Evolutionary conservation across 1,284 basidiomycete species (phyloP).

Genomic region (Retiboletus flavoniger): DNA sequence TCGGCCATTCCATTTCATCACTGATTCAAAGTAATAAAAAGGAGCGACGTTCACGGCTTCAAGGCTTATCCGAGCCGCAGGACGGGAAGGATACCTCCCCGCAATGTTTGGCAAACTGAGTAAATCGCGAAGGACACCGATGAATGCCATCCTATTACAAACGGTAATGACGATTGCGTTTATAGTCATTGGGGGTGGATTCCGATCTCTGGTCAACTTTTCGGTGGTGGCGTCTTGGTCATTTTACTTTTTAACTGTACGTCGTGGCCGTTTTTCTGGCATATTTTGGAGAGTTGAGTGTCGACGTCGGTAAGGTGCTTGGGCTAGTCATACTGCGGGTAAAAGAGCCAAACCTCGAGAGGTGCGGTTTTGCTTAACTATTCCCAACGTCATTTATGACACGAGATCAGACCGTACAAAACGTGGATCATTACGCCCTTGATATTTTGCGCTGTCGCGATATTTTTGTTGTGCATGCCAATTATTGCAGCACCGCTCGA

Average conservation of each 20-base stretch:
- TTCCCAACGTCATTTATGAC: background rate
- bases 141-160: constrained; percentile 83
- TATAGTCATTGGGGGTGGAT: constrained; percentile 84
- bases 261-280: constrained; percentile 23
- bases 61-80: constrained; percentile 85
- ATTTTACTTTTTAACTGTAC: constrained; percentile 86
- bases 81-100: constrained; percentile 86
- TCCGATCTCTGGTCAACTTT: constrained; percentile 85
- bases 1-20: constrained; percentile 1
- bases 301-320: constrained; percentile 55
- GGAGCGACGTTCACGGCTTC: constrained; percentile 81
- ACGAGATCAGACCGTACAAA: constrained; percentile 71
- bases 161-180: constrained; percentile 71
- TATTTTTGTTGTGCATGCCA: constrained; percentile 95
- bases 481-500: constrained; percentile 91
- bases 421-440: constrained; percentile 92
- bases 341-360: constrained; percentile 86
- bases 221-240: constrained; percentile 87
- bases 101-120: constrained; percentile 78
- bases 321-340: constrained; percentile 86
- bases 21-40: constrained; percentile 29
- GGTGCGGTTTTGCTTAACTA: constrained; percentile 42
- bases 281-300: background rate
- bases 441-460: constrained; percentile 86
- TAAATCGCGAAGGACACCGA: constrained; percentile 71